Evolutionary conservation across 192 early-diverging fungal genomes (phyloP).

Genomic region (Gonapodya sp.): DNA sequence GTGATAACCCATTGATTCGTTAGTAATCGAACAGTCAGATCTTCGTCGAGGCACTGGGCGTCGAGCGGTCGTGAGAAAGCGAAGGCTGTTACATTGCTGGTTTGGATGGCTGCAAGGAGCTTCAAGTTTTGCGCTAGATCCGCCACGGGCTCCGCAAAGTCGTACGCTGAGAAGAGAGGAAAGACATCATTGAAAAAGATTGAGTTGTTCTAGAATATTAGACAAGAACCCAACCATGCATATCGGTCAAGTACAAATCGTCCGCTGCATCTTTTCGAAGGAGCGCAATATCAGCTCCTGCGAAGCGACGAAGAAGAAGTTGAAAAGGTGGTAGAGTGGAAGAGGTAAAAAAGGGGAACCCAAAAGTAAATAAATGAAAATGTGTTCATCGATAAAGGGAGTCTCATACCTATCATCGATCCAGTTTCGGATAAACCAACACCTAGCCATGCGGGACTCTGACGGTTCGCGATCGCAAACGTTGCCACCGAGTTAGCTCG

Average conservation of each 20-base stretch:
- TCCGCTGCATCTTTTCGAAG: background rate
- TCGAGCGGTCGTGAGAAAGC: background rate
- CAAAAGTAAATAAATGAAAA: too few relatives aligned
- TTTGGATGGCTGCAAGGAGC: background rate
- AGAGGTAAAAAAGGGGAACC: too few relatives aligned
- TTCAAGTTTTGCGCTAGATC: background rate
- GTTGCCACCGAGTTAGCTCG: background rate
- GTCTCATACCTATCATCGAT: background rate
- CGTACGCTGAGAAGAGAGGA: background rate
- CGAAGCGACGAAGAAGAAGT: too few relatives aligned
- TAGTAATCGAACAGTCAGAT: background rate
- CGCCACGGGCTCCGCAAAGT: background rate
- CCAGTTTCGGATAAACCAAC: background rate
- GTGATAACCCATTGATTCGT: background rate
- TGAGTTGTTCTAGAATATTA: background rate
- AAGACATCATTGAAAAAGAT: background rate
- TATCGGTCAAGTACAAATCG: background rate
- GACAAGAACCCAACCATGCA: background rate
- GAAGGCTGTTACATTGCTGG: background rate
- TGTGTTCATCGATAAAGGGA: too few relatives aligned
- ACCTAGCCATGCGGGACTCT: background rate
- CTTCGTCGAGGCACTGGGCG: background rate
- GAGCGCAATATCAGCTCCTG: background rate
- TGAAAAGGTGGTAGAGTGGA: too few relatives aligned
- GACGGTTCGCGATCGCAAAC: background rate